Evolutionary conservation across 176 grass and related monocot genomes (phyloP), one percentile per base, ranked within the genome.

Genomic region (Juncus inflexus): DNA sequence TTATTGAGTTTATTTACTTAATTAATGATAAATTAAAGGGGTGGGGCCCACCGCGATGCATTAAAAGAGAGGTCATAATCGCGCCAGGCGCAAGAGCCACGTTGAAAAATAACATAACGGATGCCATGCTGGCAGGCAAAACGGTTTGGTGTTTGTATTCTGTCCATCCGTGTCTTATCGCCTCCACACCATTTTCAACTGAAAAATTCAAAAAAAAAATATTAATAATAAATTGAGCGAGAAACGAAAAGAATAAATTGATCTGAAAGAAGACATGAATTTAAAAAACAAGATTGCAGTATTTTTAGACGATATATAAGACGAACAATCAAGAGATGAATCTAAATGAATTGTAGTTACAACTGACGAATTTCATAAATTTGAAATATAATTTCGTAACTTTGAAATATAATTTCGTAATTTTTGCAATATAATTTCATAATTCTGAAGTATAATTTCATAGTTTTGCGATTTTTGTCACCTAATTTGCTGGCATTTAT

Each of bases 141-240:
- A 92, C 94, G 61, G 85, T 85, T 70, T 99, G 94, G 60, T 89
- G 80, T 54, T 82, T 92, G 64, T 99, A 99, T 79, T 99, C 94
- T 36, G 77, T 77, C 94, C 88, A 99, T 59, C 94, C 94, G 62
- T 92, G 89, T 77, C 63, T 77, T 62, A 99, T 84, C 37, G 80
- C 65, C 74, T 78, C 77, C 53, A 99, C 61, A 54, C 85, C 79
- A 84, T 84, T 89, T 89, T 84, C 74, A 81, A 89, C 94, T 91
- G 82, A 66, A 86, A 67, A 73, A 42, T 60, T 57, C 3, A 61
- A 12, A 81, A 65, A 81, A 65, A 12, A 54, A 82, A 77, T 51
- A 35, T 65, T 42, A 78, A 43, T 50, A 45, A 53, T 6, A 47
- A 6, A 6, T 47, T 47, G 43, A 47, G 19, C 19, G 19, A 28